A percentile compares a stretch with the other conserved stretches of the same genome.
phyloP scores from a whole-genome alignment of 345 rosid species.

The Rhodamnia rubescens region DNA sequence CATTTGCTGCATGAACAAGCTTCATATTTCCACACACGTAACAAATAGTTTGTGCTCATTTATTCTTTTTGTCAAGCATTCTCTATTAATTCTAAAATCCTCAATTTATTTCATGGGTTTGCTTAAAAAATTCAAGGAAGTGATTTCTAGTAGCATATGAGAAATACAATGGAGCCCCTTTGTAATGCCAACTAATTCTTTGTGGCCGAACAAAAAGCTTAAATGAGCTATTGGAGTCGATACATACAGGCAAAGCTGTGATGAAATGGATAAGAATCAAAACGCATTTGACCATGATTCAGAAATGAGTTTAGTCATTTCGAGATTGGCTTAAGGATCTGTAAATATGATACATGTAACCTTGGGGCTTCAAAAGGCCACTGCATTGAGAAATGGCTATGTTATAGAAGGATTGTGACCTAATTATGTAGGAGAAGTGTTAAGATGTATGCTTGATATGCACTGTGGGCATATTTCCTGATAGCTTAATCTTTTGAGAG shows the following conservation, averaged over 20 bases:
- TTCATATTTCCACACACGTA: not conserved
- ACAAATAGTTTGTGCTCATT: not conserved
- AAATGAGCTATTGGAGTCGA: not conserved
- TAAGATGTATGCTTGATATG: not conserved
- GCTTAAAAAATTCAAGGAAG: not conserved
- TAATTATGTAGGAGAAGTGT: not conserved
- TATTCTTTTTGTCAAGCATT: not conserved
- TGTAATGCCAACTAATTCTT: not conserved
- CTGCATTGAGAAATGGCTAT: not conserved
- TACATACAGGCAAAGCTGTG: not conserved
- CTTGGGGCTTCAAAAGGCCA: not conserved
- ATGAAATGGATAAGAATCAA: not conserved
- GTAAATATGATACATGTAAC: not conserved
- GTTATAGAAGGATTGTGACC: not conserved
- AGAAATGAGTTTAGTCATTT: not conserved
- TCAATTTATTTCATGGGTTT: not conserved
- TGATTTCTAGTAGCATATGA: not conserved
- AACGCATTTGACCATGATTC: not conserved
- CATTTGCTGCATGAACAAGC: not conserved
- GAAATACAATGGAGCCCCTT: not conserved
- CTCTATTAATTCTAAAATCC: not conserved
- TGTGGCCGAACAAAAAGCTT: not conserved
- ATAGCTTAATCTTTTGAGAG: not conserved
- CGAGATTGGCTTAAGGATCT: not conserved
- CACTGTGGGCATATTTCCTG: not conserved